Evolutionary conservation across 192 early-diverging fungal genomes (phyloP), one percentile per base, ranked within the genome.

Genomic region (Backusella liffmaniae): DNA sequence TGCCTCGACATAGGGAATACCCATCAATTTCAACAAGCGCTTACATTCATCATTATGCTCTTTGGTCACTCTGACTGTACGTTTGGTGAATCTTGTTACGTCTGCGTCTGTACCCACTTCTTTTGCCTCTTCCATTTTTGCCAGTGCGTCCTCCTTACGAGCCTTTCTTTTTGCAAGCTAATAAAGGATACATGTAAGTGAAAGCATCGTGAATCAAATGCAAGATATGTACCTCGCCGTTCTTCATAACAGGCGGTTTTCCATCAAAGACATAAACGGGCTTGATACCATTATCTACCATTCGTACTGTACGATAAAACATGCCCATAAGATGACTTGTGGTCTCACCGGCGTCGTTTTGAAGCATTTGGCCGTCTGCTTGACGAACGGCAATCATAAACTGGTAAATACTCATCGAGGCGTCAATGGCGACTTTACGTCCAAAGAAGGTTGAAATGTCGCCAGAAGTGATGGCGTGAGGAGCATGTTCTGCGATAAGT

Each of bases 191-290:
- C 0, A 18, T n/a, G 16, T 26, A 26, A 53, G 18, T 18, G 6
- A n/a, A 51, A 4, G 46, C 10, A 32, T 32, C 8, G 37, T 39
- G 3, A 32, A 12, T 39, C 37, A 39, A 1, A 12, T 39, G 8
- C 10, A 39, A 10, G 3, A 10, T 10, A 12, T n/a, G 5, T 84
- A 95, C 92, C 83, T 99, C 97, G 51, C 92, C 93, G 10, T 91
- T 90, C 79, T 99, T 99, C 82, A 99, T 77, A 0, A 80, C 90
- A 5, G 98, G 98, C 36, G 98, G 97, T 76, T 97, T 97, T 70
- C 98, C 98, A 81, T 99, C 98, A 86, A 99, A 99, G 34, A 99
- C 96, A 82, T 99, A 99, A 1, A 93, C 85, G 0, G 97, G 97
- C 82, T 98, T 98, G 75, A 99, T 92, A 32, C 98, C 98, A 72